Base-by-base conservation (phyloP, 805 yeast species). In the Allodekkera sacchari region DNA sequence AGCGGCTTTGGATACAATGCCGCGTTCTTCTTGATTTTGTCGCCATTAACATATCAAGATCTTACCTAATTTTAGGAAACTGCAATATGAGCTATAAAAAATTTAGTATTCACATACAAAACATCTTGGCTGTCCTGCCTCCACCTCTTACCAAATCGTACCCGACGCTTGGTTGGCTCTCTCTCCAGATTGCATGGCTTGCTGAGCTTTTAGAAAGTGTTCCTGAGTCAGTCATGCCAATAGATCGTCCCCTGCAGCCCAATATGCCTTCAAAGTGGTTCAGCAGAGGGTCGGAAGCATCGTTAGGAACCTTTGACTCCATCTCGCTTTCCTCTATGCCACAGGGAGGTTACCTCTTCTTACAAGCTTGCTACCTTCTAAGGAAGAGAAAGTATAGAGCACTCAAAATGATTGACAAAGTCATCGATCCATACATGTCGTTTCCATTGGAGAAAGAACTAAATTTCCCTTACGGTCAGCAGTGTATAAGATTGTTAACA, bases 111-210 rank as follows among this genome's bases (percentile, higher is more conserved):
- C 95, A 84, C 56, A 47, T 81, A 2, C 64, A 64, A 20, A 69
- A 68, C 29, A 71, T 79, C 1, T 42, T 62, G 7, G 53, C 58
- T 6, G 45, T 67, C 5, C 35, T 64, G 12, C 53, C 58, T n/a
- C 34, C 39, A 2, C 50, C 56, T 15, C 40, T 45, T 7, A 39
- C 57, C 10, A 33, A 40, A 3, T 43, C 48, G 8, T 57, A 46
- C 35, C 39, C 61, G 0, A 55, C 54, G 5, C 40, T 47, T 15
- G 51, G 63, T 25, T 83, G 94, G 94, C 44, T 65, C 8, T 66
- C 77, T 1, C 47, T 57, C n/a, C 94, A 83, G 46, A 68, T 72
- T 41, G 67, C 72, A 25, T 70, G 81, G 76, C 55, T 83, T 9
- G 84, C 81, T 0, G 71, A 77, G 35, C 49, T 80, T 12, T 54